Conservation (phyloP, 164 flowering plant species). For the Hamamelis virginiana region DNA sequence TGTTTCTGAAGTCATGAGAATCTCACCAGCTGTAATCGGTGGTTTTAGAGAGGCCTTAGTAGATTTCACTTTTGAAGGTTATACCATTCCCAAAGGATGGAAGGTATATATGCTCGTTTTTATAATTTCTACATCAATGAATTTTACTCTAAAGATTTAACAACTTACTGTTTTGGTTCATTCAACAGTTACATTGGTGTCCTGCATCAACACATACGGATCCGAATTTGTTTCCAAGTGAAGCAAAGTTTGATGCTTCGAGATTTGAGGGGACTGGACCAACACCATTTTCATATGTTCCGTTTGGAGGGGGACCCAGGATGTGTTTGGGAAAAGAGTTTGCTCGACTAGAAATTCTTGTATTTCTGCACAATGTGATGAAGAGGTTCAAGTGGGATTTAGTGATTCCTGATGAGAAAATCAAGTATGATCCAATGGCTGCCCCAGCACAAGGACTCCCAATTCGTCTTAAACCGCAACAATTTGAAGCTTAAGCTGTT, state of each 20-base stretch:
- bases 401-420: conserved; percentile 13
- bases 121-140: background rate
- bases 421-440: conserved; percentile 16
- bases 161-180: background rate
- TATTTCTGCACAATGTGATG: conserved; percentile 19
- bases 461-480: conserved; percentile 12
- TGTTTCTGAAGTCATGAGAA: conserved; percentile 25
- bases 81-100: conserved; percentile 36
- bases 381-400: conserved; percentile 22
- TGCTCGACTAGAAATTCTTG: conserved; percentile 15
- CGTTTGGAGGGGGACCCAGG: conserved; percentile 24
- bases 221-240: conserved; percentile 1
- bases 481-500: background rate
- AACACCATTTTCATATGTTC: conserved; percentile 14
- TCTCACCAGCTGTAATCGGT: conserved; percentile 23
- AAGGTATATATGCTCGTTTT: conserved; percentile 21
- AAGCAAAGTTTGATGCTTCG: conserved; percentile 15
- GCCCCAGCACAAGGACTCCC: conserved; percentile 18
- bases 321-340: conserved; percentile 21
- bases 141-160: too few species aligned
- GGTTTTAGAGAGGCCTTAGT: conserved; percentile 23
- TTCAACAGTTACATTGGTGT: conserved; percentile 14
- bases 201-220: conserved; percentile 14
- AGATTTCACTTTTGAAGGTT: conserved; percentile 25
- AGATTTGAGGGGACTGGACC: conserved; percentile 20